Percentiles rank a stretch among this genome's conserved stretches.
phyloP scores from a whole-genome alignment of 129 eudicot genomes.

The Flaveria bidentis region DNA sequence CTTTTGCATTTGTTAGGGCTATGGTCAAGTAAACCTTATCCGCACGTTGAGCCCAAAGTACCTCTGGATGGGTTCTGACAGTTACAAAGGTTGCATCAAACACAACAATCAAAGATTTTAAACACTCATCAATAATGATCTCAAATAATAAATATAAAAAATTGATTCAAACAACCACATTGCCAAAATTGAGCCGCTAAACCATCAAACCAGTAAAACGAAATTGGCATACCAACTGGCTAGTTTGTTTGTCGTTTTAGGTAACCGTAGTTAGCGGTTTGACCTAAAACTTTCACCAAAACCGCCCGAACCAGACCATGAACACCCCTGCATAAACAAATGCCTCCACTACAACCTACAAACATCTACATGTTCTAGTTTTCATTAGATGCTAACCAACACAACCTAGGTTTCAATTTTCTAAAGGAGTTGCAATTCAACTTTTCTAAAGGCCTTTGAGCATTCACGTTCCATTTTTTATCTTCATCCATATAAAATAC shows the following conservation, averaged over 20 bases:
- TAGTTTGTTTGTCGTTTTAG: not conserved
- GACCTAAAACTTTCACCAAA: not conserved
- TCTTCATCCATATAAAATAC: too few relatives aligned
- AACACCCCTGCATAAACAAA: too few relatives aligned
- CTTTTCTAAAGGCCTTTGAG: not conserved
- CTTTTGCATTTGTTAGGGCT: constrained; percentile 68
- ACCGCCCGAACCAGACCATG: not conserved
- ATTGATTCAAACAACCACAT: not conserved
- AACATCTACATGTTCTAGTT: not conserved
- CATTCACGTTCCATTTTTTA: too few relatives aligned
- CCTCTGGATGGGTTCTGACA: constrained; percentile 70
- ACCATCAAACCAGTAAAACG: not conserved
- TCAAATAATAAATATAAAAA: too few relatives aligned
- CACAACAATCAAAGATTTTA: not conserved
- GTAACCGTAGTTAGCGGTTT: not conserved
- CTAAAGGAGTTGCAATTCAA: not conserved
- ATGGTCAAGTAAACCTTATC: constrained; percentile 78
- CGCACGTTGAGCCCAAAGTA: constrained; percentile 92
- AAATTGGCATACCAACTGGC: not conserved
- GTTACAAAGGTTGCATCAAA: constrained; percentile 19
- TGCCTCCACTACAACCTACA: not conserved
- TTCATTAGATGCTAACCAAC: not conserved
- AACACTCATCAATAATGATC: not conserved
- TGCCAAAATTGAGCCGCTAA: too few relatives aligned
- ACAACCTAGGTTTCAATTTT: not conserved